Percentiles rank a stretch among this genome's conserved stretches.
These are phyloP conservation scores for Cymodocea nodosa DNA, from an alignment of 116 monocot species.

Conservation along the genomic window DNA sequence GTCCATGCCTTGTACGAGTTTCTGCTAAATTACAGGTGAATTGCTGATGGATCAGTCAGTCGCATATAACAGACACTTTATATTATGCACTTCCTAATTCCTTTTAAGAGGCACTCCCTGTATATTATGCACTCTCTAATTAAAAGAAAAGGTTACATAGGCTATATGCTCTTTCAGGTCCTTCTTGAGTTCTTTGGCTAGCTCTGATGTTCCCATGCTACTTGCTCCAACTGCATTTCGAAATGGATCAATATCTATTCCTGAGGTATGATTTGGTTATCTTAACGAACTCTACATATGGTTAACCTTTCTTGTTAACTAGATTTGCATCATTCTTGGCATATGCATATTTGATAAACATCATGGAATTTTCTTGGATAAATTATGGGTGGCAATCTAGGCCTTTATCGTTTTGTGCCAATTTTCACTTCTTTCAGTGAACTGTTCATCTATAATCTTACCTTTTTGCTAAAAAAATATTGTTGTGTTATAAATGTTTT, in stretches of 20 bases:
- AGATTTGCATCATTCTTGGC: no score
- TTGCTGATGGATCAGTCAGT: neutral
- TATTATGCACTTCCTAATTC: neutral
- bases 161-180: conserved; percentile 28
- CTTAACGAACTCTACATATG: no score
- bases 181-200: conserved; percentile 36
- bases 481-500: neutral
- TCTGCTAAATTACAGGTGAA: conserved; percentile 82
- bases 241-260: conserved; percentile 59
- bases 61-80: neutral
- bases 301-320: no score
- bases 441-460: no score
- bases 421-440: neutral
- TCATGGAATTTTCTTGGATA: no score
- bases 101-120: neutral
- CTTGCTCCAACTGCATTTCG: conserved; percentile 63
- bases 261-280: conserved; percentile 36
- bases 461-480: neutral
- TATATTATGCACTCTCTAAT: neutral
- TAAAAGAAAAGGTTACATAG: neutral
- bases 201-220: conserved; percentile 59
- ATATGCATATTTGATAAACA: no score
- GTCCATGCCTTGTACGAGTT: conserved; percentile 84
- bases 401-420: neutral
- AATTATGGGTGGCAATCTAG: no score